These are phyloP conservation scores for Lasiodiplodia theobromae DNA, from an alignment of 2,329 filamentous ascomycete species.

Conservation along the genomic window DNA sequence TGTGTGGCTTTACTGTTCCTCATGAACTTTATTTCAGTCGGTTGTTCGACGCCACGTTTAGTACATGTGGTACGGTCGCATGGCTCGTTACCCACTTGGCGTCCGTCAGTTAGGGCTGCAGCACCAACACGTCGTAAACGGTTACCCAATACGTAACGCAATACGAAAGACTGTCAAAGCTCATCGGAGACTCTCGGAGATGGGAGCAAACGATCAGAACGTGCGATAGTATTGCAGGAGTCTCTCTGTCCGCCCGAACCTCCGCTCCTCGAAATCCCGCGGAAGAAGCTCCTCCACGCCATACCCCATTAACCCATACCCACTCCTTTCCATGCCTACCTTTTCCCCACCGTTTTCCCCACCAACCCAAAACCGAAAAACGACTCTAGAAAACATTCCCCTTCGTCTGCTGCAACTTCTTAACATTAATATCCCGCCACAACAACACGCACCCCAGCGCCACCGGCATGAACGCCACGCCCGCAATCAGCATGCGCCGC, in stretches of 20 bases:
- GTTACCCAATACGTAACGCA: no score
- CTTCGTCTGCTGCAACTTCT: conserved; percentile 44
- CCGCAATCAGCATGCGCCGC: conserved; percentile 50
- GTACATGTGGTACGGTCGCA: no score
- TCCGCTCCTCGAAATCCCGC: no score
- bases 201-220: not conserved
- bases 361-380: not conserved
- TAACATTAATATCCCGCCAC: conserved; percentile 46
- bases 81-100: no score
- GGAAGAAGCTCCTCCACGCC: not conserved
- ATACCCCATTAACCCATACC: not conserved
- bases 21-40: no score
- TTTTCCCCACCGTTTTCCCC: no score
- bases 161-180: no score
- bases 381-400: conserved; percentile 41
- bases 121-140: not conserved
- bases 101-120: not conserved
- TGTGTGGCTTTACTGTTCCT: no score
- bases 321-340: no score
- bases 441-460: conserved; percentile 39
- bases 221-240: not conserved
- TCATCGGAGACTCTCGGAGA: not conserved
- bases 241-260: not conserved
- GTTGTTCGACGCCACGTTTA: no score
- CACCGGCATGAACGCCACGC: conserved; percentile 40